Conservation (phyloP, 2,329 filamentous ascomycete genomes). For the Alternaria arborescens region DNA sequence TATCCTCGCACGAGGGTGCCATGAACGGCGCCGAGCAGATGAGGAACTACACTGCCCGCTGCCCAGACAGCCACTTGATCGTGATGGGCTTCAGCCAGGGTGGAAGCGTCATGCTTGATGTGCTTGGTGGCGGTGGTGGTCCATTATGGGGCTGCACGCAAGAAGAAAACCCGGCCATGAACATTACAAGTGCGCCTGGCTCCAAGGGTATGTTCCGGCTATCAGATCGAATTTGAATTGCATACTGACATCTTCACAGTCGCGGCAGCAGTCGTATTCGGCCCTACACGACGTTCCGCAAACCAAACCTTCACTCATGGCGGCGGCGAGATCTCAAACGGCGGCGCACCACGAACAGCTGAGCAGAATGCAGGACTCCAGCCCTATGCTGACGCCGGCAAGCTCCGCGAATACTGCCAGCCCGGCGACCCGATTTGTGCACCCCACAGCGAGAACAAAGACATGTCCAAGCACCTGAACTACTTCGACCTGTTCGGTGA, state of each 20-base stretch:
- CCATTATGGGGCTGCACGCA: slow-evolving; percentile 37
- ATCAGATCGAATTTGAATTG: neutral
- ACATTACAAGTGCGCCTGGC: slow-evolving; percentile 30
- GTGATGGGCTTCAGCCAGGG: slow-evolving; percentile 42
- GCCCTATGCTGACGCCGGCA: slow-evolving; percentile 50
- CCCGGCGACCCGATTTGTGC: slow-evolving; percentile 70
- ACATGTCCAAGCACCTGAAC: slow-evolving; percentile 65
- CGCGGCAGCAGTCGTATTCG: slow-evolving; percentile 34
- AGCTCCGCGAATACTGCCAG: slow-evolving; percentile 71
- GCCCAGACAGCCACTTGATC: slow-evolving; percentile 39
- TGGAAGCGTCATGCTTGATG: slow-evolving; percentile 35
- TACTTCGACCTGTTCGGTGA: slow-evolving; percentile 57
- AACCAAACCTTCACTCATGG: slow-evolving; percentile 35
- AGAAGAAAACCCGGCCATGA: slow-evolving; percentile 32
- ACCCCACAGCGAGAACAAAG: slow-evolving; percentile 54
- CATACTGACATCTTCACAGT: slow-evolving; percentile 26
- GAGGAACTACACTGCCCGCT: slow-evolving; percentile 38
- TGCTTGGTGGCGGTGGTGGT: slow-evolving; percentile 38
- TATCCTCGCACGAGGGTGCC: slow-evolving; percentile 37
- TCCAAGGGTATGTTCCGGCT: slow-evolving; percentile 27
- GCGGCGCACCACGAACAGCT: slow-evolving; percentile 30
- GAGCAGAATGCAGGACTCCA: slow-evolving; percentile 33
- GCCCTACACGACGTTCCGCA: slow-evolving; percentile 36
- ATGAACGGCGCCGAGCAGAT: slow-evolving; percentile 37
- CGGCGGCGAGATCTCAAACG: slow-evolving; percentile 33